These are phyloP conservation scores for Cladorrhinum sp. DNA, from an alignment of 2,329 filamentous ascomycete species.

Conservation along the genomic window DNA sequence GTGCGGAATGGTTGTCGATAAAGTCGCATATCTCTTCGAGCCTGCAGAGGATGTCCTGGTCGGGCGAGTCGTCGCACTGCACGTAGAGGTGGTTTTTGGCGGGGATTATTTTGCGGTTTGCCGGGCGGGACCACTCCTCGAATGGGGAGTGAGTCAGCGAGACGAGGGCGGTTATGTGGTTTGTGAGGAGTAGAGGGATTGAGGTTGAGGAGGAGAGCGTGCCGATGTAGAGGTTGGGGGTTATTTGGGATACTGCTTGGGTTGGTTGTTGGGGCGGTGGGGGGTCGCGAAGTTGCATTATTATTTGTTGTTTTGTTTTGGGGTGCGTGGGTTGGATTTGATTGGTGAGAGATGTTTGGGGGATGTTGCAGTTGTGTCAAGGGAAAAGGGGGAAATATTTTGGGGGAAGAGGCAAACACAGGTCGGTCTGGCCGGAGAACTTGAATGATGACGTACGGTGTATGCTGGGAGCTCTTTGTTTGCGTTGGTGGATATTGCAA, in stretches of 20 bases:
- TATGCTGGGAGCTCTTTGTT: too few species aligned
- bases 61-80: slow-evolving; percentile 13
- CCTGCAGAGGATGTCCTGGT: slow-evolving; percentile 14
- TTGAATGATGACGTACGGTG: too few species aligned
- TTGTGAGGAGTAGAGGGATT: slow-evolving; percentile 11
- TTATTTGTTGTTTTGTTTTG: too few species aligned
- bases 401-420: too few species aligned
- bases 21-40: slow-evolving; percentile 24
- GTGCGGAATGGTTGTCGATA: slow-evolving; percentile 18
- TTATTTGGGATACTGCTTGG: slow-evolving; percentile 18
- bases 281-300: too few species aligned
- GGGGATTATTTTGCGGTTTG: slow-evolving; percentile 13
- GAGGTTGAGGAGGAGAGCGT: slow-evolving; percentile 13
- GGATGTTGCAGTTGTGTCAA: too few species aligned
- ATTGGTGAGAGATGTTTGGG: too few species aligned
- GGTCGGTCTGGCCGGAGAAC: too few species aligned
- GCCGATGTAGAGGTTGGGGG: slow-evolving; percentile 22
- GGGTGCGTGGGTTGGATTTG: too few species aligned
- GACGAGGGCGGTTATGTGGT: slow-evolving; percentile 25
- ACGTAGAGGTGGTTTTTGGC: slow-evolving; percentile 17
- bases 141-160: slow-evolving; percentile 7
- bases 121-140: slow-evolving; percentile 11
- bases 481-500: too few species aligned
- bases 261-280: neutral
- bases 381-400: too few species aligned